Evolutionary conservation across 1,139 yeast species (phyloP), one percentile per base, ranked within the genome.

Genomic region (Debaryomyces psychrophilus): DNA sequence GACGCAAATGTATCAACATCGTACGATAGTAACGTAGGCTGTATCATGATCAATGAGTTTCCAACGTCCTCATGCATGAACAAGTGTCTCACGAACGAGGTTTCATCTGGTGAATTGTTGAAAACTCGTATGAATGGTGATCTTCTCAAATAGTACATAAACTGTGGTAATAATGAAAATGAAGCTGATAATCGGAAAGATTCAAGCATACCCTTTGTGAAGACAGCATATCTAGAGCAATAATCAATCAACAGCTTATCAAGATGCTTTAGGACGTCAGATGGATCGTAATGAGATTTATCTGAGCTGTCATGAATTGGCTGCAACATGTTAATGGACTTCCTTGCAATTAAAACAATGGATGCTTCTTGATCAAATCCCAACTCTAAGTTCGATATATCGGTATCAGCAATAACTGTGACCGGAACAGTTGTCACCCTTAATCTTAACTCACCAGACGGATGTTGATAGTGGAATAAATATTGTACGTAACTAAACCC

Each of bases 41-140:
- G 98, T 58, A 92, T 92, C 97, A 92, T 92, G 54, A 90, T 87
- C 63, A 92, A 76, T n/a, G 98, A 88, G 68, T 92, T 93, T 53
- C 87, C 85, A 45, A 93, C 86, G 64, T 86, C 90, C 59, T 86
- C 92, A 37, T 82, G 82, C 67, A 80, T 69, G 57, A 85, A 79
- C 11, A 81, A 68, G 58, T 85, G 92, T 54, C 90, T 76, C 48
- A 83, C 77, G 62, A 77, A 87, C 31, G 84, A 76, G 1, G 90
- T 83, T 63, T 87, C 95, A 65, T 87, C 95, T 0, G 95, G 95
- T 0, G 93, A 86, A 56, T 82, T 83, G 62, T 84, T 84, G 67
- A 87, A 87, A 26, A 85, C 84, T 58, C 82, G 84, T 27, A 86
- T 71, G 55, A 86, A 82, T 44, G 81, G 87, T 1, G 90, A 83